phyloP scores from a whole-genome alignment of 345 rosid species.

The Gossypium mustelinum region DNA sequence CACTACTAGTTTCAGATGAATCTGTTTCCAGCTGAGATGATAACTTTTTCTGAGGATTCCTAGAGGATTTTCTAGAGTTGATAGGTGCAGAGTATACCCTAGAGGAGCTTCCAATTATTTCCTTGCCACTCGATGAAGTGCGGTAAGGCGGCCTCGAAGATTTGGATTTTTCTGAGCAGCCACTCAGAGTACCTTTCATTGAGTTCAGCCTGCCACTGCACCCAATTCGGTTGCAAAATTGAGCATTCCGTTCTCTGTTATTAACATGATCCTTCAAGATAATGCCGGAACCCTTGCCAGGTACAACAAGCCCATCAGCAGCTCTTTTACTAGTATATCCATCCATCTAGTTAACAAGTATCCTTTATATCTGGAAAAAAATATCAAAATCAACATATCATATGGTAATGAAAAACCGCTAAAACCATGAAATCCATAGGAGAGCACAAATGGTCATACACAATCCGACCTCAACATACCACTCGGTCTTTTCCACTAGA shows the following conservation, averaged over 20 bases:
- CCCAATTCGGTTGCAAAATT: constrained; percentile 58
- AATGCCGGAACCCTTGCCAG: constrained; percentile 51
- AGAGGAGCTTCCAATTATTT: constrained; percentile 66
- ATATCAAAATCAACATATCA: constrained; percentile 3
- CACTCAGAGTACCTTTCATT: constrained; percentile 40
- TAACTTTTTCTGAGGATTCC: constrained; percentile 41
- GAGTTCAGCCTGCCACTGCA: constrained; percentile 58
- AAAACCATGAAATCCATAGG: not conserved
- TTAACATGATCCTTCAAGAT: constrained; percentile 55
- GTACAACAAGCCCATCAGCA: constrained; percentile 35
- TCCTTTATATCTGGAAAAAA: constrained; percentile 31
- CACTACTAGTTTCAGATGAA: constrained; percentile 66
- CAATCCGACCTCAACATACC: not conserved
- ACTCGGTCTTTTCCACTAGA: not conserved
- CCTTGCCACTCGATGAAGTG: constrained; percentile 56
- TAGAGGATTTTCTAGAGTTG: constrained; percentile 35
- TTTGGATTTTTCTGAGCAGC: constrained; percentile 50
- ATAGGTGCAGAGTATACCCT: constrained; percentile 32
- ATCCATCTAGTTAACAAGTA: constrained; percentile 52
- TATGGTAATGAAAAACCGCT: not conserved
- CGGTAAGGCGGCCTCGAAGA: constrained; percentile 44
- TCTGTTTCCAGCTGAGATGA: constrained; percentile 46
- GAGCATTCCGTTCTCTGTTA: constrained; percentile 51
- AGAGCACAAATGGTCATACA: not conserved
- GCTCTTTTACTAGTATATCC: constrained; percentile 65